phyloP scores from a whole-genome alignment of 768 basidiomycete species.

The Boletus edulis region DNA sequence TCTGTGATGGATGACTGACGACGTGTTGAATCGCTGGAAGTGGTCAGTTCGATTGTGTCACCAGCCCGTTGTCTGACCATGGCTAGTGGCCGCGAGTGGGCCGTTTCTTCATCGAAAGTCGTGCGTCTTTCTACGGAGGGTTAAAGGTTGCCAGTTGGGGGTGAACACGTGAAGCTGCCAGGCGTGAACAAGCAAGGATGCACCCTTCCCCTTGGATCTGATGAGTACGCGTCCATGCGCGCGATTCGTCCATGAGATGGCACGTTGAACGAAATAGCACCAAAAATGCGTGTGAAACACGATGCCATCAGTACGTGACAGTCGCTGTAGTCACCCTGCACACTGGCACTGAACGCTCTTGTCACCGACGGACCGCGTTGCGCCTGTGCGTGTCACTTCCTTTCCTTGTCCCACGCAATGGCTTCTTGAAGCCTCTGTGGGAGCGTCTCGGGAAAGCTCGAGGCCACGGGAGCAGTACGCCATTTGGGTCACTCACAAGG shows the following conservation, averaged over 20 bases:
- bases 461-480: background rate
- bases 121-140: no score
- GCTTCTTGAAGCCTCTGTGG: slow-evolving; percentile 15
- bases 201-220: slow-evolving; percentile 11
- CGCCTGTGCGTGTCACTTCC: background rate
- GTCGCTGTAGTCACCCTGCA: slow-evolving; percentile 11
- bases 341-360: background rate
- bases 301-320: background rate
- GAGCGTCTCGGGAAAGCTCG: slow-evolving; percentile 13
- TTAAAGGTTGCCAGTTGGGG: no score
- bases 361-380: background rate
- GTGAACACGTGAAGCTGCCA: no score
- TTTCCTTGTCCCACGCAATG: slow-evolving; percentile 1
- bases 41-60: no score
- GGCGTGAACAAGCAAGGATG: background rate
- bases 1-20: no score
- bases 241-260: background rate
- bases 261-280: background rate
- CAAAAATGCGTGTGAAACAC: background rate
- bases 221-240: slow-evolving; percentile 14
- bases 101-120: no score
- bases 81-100: no score
- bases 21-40: no score
- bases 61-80: no score
- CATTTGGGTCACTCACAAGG: no score